phyloP scores from a whole-genome alignment of 164 flowering plant species.

The Akebia trifoliata region DNA sequence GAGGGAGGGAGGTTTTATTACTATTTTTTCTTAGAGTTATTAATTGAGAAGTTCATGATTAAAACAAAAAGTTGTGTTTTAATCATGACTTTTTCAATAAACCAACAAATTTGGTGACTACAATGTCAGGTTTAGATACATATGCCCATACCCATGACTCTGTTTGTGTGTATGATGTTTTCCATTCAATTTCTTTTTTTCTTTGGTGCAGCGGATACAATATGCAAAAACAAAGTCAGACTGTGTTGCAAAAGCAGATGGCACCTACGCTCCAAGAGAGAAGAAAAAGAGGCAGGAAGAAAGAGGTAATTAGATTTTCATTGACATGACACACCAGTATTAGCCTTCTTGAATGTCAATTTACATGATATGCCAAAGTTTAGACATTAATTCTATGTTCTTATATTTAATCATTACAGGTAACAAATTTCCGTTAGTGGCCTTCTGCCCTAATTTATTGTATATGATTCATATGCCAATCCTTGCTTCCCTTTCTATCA shows the following conservation, averaged over 20 bases:
- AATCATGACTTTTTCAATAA: too few species aligned
- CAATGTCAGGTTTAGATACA: not conserved
- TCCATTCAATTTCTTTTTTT: not conserved
- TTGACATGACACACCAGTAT: not conserved
- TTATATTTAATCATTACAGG: not conserved
- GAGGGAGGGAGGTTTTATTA: too few species aligned
- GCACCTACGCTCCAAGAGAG: constrained; percentile 66
- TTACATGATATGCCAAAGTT: not conserved
- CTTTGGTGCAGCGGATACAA: constrained; percentile 69
- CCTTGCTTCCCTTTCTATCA: too few species aligned
- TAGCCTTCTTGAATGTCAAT: not conserved
- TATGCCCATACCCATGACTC: not conserved
- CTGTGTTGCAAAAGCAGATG: constrained; percentile 87
- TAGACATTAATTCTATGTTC: not conserved
- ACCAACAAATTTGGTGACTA: too few species aligned
- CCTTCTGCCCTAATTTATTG: too few species aligned
- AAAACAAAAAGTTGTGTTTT: too few species aligned
- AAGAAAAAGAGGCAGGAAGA: constrained; percentile 97
- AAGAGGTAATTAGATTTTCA: constrained; percentile 47
- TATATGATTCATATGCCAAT: too few species aligned
- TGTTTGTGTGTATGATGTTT: not conserved
- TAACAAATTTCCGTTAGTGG: not conserved
- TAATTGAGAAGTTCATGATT: too few species aligned
- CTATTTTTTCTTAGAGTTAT: too few species aligned
- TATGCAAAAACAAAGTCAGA: constrained; percentile 95